Percentiles rank a stretch among this genome's conserved stretches.
Conservation (phyloP, 2,329 filamentous ascomycete genomes). For the Fusarium sp. region DNA sequence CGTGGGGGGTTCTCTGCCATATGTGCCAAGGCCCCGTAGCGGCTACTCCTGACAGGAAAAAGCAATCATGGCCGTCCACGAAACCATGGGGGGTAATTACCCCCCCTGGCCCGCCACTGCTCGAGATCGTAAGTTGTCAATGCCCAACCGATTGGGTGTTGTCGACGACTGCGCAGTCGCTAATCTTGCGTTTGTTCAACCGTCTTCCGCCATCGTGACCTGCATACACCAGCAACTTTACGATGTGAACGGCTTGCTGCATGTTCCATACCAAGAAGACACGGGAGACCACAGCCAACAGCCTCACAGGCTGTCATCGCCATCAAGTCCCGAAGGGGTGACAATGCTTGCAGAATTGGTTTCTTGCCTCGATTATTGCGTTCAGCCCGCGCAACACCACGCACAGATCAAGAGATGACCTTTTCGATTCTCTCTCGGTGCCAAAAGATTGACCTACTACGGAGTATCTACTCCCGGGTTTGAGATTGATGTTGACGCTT, state of each 20-base stretch:
- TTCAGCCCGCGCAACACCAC: not conserved
- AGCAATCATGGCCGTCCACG: slow-evolving; percentile 41
- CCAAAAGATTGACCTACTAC: not conserved
- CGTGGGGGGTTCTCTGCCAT: slow-evolving; percentile 37
- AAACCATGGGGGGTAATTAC: slow-evolving; percentile 37
- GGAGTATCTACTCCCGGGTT: too few species aligned
- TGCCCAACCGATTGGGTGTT: slow-evolving; percentile 45
- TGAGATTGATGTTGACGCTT: too few species aligned
- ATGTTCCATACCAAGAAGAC: slow-evolving; percentile 18
- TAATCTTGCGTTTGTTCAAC: slow-evolving; percentile 46
- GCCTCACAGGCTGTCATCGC: slow-evolving; percentile 7
- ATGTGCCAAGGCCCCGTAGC: slow-evolving; percentile 40
- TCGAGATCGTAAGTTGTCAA: slow-evolving; percentile 46
- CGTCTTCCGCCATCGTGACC: slow-evolving; percentile 39
- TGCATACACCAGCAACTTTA: slow-evolving; percentile 42
- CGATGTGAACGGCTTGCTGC: slow-evolving; percentile 37
- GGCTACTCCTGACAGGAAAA: slow-evolving; percentile 43
- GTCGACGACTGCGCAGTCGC: slow-evolving; percentile 43
- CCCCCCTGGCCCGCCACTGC: slow-evolving; percentile 34
- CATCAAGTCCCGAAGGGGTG: not conserved
- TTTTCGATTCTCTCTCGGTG: not conserved
- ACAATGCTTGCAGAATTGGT: not conserved
- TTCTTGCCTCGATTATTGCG: not conserved
- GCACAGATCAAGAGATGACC: not conserved
- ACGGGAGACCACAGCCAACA: not conserved